A percentile compares a stretch with the other conserved stretches of the same genome.
Conservation (phyloP, 2,329 filamentous ascomycete species). For the Cercospora citrullina region DNA sequence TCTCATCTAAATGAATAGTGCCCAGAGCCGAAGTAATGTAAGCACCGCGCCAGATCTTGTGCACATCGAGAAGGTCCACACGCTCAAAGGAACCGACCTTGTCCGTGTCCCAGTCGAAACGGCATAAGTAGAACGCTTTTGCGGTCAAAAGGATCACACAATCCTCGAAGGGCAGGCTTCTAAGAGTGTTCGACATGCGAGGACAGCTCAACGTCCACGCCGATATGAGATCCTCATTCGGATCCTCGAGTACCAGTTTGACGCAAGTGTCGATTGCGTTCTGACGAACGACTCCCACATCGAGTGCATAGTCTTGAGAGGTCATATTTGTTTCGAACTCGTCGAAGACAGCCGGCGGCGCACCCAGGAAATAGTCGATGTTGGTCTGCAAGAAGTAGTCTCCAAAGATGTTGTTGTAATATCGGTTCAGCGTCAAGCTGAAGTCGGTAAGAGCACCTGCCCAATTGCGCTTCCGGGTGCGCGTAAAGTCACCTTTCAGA, state of each 20-base stretch:
- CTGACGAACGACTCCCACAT: constrained; percentile 78
- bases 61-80: constrained; percentile 72
- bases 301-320: constrained; percentile 86
- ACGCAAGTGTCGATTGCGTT: constrained; percentile 87
- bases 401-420: constrained; percentile 87
- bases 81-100: constrained; percentile 92
- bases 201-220: constrained; percentile 89
- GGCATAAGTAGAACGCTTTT: constrained; percentile 79
- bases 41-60: constrained; percentile 72
- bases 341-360: constrained; percentile 80
- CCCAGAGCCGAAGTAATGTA: constrained; percentile 91
- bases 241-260: constrained; percentile 77
- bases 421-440: constrained; percentile 78
- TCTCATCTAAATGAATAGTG: constrained; percentile 71
- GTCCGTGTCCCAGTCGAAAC: constrained; percentile 92
- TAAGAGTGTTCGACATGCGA: constrained; percentile 64
- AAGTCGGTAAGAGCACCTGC: constrained; percentile 89
- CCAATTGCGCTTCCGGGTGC: constrained; percentile 86
- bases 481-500: constrained; percentile 94
- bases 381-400: constrained; percentile 97
- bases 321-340: constrained; percentile 95
- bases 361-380: constrained; percentile 90
- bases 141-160: constrained; percentile 85
- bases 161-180: constrained; percentile 77
- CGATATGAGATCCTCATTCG: constrained; percentile 79